These are phyloP conservation scores for Spiromastix sp. DNA, from an alignment of 2,329 filamentous ascomycete species.

Conservation along the genomic window DNA sequence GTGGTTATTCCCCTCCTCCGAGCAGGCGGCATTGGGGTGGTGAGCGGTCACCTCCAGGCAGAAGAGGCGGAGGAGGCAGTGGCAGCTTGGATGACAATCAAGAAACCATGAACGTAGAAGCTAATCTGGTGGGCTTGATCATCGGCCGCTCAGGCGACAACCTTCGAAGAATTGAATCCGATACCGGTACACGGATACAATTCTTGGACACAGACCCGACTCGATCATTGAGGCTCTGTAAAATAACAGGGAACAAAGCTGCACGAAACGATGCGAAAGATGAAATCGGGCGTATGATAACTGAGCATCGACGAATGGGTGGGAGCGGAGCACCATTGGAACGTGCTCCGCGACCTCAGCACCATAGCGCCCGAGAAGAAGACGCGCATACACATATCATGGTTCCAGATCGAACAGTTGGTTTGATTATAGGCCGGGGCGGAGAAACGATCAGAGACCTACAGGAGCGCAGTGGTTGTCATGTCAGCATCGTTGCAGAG, in stretches of 20 bases:
- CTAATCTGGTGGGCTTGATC: constrained; percentile 76
- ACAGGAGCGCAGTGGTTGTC: constrained; percentile 84
- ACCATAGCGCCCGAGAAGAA: constrained; percentile 57
- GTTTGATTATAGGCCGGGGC: constrained; percentile 84
- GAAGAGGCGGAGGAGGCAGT: constrained; percentile 22
- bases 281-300: constrained; percentile 79
- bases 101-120: constrained; percentile 79
- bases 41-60: constrained; percentile 49
- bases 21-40: constrained; percentile 38
- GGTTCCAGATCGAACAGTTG: constrained; percentile 87
- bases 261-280: constrained; percentile 68
- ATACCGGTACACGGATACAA: constrained; percentile 75
- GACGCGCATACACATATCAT: constrained; percentile 87
- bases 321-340: background rate
- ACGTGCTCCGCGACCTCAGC: constrained; percentile 12
- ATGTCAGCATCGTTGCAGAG: constrained; percentile 90
- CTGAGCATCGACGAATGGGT: constrained; percentile 54
- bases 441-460: constrained; percentile 88
- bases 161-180: constrained; percentile 69
- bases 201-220: constrained; percentile 68
- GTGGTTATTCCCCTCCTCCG: constrained; percentile 51
- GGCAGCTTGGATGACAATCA: constrained; percentile 53
- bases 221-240: constrained; percentile 69
- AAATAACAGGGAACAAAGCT: constrained; percentile 64
- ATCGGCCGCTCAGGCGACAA: constrained; percentile 89